These are phyloP conservation scores for Candida insectorum DNA, from an alignment of 805 yeast species.

Conservation along the genomic window DNA sequence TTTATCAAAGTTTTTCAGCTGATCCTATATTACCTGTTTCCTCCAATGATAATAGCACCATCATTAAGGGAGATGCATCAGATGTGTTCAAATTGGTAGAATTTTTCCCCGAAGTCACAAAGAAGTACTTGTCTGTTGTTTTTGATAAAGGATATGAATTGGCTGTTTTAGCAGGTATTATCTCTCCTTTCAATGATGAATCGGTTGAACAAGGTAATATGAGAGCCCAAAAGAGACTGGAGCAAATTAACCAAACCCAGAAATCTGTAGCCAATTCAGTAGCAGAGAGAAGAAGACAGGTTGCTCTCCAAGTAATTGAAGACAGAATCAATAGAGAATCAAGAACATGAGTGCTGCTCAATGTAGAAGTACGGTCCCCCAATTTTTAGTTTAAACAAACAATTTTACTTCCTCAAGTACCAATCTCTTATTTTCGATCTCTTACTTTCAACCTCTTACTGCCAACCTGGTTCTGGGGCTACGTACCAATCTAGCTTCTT, in stretches of 20 bases:
- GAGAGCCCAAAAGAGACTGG: slow-evolving; percentile 62
- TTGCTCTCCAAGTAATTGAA: slow-evolving; percentile 71
- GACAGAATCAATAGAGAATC: slow-evolving; percentile 37
- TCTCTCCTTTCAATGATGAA: slow-evolving; percentile 63
- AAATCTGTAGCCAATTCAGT: slow-evolving; percentile 42
- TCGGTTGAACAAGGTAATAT: slow-evolving; percentile 72
- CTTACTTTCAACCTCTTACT: too few relatives aligned
- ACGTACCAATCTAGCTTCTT: too few relatives aligned
- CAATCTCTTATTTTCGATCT: too few relatives aligned
- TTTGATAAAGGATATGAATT: slow-evolving; percentile 39
- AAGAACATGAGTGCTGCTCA: neutral
- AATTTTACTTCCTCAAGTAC: too few relatives aligned
- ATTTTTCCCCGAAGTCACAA: slow-evolving; percentile 71
- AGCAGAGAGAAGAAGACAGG: slow-evolving; percentile 75
- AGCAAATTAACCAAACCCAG: slow-evolving; percentile 40
- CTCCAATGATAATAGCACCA: slow-evolving; percentile 22
- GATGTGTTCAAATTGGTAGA: slow-evolving; percentile 82
- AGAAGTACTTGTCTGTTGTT: slow-evolving; percentile 49
- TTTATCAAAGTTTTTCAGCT: slow-evolving; percentile 57
- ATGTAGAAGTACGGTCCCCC: too few relatives aligned
- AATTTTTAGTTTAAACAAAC: too few relatives aligned
- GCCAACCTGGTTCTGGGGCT: too few relatives aligned
- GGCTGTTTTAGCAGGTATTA: slow-evolving; percentile 42
- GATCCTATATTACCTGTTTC: slow-evolving; percentile 55
- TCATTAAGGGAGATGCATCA: slow-evolving; percentile 77